These are phyloP conservation scores for Mycocentrospora acerina DNA, from an alignment of 2,329 filamentous ascomycete species.

Conservation along the genomic window DNA sequence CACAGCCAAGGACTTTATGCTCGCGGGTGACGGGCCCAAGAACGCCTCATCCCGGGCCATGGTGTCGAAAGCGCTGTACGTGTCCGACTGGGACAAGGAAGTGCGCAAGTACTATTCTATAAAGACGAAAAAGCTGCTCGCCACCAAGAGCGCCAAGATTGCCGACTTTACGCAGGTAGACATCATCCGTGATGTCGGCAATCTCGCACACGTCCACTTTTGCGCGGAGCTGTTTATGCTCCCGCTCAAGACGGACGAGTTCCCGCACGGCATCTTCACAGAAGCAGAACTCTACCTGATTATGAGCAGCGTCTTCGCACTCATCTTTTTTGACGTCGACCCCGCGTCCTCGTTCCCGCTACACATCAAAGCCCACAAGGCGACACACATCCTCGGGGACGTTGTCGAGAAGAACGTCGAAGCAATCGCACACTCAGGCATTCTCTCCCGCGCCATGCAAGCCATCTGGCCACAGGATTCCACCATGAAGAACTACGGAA, in stretches of 20 bases:
- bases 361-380: constrained; percentile 50
- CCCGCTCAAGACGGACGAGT: constrained; percentile 56
- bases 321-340: constrained; percentile 58
- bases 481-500: constrained; percentile 54
- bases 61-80: constrained; percentile 59
- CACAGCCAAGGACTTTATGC: constrained; percentile 58
- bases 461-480: constrained; percentile 43
- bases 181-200: constrained; percentile 62
- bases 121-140: constrained; percentile 63
- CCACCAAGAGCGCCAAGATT: constrained; percentile 65
- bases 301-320: constrained; percentile 55
- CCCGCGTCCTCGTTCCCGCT: constrained; percentile 55
- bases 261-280: constrained; percentile 54
- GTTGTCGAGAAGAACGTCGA: constrained; percentile 53
- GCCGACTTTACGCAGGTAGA: constrained; percentile 67
- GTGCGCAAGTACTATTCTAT: constrained; percentile 69
- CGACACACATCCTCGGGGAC: constrained; percentile 53
- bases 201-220: constrained; percentile 58
- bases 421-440: constrained; percentile 45
- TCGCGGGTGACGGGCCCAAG: constrained; percentile 43
- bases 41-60: constrained; percentile 33
- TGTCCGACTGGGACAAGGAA: constrained; percentile 62
- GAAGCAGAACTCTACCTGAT: constrained; percentile 57
- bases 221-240: constrained; percentile 57
- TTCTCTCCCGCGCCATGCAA: constrained; percentile 46